Evolutionary conservation across 129 eudicot genomes (phyloP).

Genomic region (sunflower (Helianthus annuus)): HanXRQr2.0-SUNRISE NC_035436.2:1096127-1096626

Average conservation of each 20-base stretch:
- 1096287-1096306: conserved; percentile 30
- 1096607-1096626: too few relatives aligned
- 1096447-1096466: conserved; percentile 25
- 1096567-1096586: too few relatives aligned
- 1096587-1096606: too few relatives aligned
- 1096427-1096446: conserved; percentile 25
- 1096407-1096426: conserved; percentile 21
- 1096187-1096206: neutral
- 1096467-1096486: conserved; percentile 1
- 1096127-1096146: too few relatives aligned
- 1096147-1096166: neutral
- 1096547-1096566: too few relatives aligned
- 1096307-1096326: conserved; percentile 27
- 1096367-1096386: conserved; percentile 2
- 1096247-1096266: conserved; percentile 12
- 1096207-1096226: conserved; percentile 1
- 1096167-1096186: too few relatives aligned
- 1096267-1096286: neutral
- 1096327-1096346: conserved; percentile 12
- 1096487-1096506: neutral
- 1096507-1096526: neutral
- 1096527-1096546: neutral
- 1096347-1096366: conserved; percentile 12
- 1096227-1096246: conserved; percentile 3
- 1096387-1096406: neutral